Conservation (phyloP, 164 flowering plant species). For the Cinnamomum micranthum region DNA sequence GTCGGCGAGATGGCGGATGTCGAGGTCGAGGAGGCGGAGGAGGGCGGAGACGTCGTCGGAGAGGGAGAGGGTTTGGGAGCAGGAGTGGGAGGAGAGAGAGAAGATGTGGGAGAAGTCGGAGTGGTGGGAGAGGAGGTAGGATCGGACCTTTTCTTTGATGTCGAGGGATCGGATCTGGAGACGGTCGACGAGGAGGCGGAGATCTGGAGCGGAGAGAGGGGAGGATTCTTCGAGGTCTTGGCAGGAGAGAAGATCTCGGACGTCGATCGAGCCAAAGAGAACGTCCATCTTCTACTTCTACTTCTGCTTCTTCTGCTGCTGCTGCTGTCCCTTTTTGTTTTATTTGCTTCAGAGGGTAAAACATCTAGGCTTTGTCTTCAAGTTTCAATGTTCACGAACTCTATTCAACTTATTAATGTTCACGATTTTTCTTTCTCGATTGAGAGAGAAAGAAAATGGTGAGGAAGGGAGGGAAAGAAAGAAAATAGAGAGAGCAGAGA, state of each 20-base stretch:
- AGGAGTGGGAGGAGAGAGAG: constrained; percentile 42
- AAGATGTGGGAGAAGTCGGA: constrained; percentile 60
- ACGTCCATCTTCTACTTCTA: constrained; percentile 36
- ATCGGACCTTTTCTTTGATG: constrained; percentile 62
- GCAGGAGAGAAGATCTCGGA: constrained; percentile 71
- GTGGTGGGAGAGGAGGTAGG: constrained; percentile 63
- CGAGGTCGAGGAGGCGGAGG: constrained; percentile 35
- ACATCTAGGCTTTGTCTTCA: no score
- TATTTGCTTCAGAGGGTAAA: no score
- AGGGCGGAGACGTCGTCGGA: constrained; percentile 31
- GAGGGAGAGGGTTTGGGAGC: constrained; percentile 30
- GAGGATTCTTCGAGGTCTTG: constrained; percentile 53
- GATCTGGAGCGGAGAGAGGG: constrained; percentile 93
- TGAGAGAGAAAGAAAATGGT: no score
- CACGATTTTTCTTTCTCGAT: no score
- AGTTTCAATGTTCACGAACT: no score
- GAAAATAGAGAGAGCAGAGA: no score
- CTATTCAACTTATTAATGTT: no score
- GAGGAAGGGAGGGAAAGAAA: no score
- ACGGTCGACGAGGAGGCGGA: constrained; percentile 82
- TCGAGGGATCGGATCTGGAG: constrained; percentile 67
- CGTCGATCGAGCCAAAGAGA: constrained; percentile 55
- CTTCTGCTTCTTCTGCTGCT: no score
- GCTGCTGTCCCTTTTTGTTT: no score
- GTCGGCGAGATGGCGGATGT: constrained; percentile 29